Evolutionary conservation across 768 basidiomycete genomes (phyloP), one percentile per base, ranked within the genome.

Genomic region (Vararia minispora): DNA sequence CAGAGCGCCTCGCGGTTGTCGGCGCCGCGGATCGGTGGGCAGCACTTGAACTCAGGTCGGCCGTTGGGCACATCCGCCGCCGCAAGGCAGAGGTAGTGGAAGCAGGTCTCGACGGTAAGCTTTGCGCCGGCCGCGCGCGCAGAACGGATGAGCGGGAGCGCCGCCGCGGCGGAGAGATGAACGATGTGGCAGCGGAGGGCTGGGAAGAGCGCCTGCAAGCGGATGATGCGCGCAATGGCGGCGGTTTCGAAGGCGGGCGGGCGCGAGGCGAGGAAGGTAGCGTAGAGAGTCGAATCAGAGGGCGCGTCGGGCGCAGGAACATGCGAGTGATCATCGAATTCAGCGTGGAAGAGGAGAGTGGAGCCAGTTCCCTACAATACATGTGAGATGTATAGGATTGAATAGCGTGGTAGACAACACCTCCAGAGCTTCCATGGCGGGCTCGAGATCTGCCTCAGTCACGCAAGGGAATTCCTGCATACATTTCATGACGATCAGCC

Each of bases 61-160:
- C 82, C 81, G 40, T 70, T 55, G 5, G 87, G 88, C 41, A 95
- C 80, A 33, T 73, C 60, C 38, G 76, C 71, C 0, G 89, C 70
- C 28, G 72, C 64, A 6, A 95, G 72, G 49, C 77, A 77, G 16
- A 97, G 75, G 62, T 99, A 99, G 59, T 99, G 94, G 62, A 94
- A 97, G 59, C 92, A 97, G 1, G 94, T 99, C 66, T 99, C 94
- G 35, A 90, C 87, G 0, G 90, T 89, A 36, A 99, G 62, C 7
- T 79, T 77, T 24, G 76, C 58, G 0, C 81, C 76, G 1, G 71
- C 61, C 1, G 63, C 55, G 50, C 68, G 77, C 4, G 91, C 90
- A 33, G 71, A 65, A 28, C 74, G 73, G 43, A 98, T 76, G 27
- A 74, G 48, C 3, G 81, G 85, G 14, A 99, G 72, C 5, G 90